Percentiles rank a stretch among this genome's conserved stretches.
Conservation (phyloP, 768 basidiomycete species). For the Neoboletus magnificus region DNA sequence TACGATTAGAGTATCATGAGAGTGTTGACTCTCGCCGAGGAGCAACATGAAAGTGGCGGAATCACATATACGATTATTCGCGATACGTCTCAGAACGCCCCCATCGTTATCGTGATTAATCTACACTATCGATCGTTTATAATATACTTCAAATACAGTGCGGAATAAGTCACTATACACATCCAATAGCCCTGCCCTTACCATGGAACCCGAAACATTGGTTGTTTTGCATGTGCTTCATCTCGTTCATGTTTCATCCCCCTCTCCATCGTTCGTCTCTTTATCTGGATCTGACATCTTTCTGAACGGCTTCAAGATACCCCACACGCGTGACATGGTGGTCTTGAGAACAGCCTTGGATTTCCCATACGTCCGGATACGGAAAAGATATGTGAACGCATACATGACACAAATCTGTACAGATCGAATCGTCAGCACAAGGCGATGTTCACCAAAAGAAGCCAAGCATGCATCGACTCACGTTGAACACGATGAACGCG, state of each 20-base stretch:
- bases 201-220: too few species aligned
- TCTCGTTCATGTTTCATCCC: background rate
- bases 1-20: background rate
- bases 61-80: too few species aligned
- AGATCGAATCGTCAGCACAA: background rate
- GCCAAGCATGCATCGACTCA: constrained; percentile 22
- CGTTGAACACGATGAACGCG: constrained; percentile 43
- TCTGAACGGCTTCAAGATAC: background rate
- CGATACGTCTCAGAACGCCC: too few species aligned
- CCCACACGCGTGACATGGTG: background rate
- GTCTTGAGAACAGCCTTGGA: background rate
- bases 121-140: too few species aligned
- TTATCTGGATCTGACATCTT: background rate
- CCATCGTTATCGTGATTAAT: too few species aligned
- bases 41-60: background rate
- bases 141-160: background rate
- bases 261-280: background rate
- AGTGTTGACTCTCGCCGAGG: background rate
- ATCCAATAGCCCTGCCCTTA: background rate
- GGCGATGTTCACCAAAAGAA: background rate
- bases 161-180: background rate
- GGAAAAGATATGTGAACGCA: constrained; percentile 55
- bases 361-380: constrained; percentile 36
- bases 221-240: background rate
- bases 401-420: constrained; percentile 45